Base-by-base conservation (phyloP, 495 filamentous ascomycete genomes). In the Aspergillus avenaceus region DNA sequence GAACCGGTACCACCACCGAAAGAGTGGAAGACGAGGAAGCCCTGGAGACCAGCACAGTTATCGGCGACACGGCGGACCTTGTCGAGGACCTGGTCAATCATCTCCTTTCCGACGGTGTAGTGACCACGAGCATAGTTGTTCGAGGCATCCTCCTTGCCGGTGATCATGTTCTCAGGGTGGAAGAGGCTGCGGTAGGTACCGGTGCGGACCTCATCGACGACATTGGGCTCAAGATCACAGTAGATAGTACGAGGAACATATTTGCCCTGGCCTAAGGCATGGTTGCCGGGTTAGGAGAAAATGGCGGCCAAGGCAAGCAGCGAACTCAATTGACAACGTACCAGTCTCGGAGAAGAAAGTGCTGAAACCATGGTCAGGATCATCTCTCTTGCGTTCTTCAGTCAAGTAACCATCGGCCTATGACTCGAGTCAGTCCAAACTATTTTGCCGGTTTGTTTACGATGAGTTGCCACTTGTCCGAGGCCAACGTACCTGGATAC, bases 321-420 rank as follows among this genome's bases (percentile, higher is more conserved):
- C 18, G 25, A 14, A 26, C n/a, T n/a, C n/a, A n/a, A n/a, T n/a
- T n/a, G 23, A 41, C 41, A 29, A 58, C 61, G 55, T 88, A 97
- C 93, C 93, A 60, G 93, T 98, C 80, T 98, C 93, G 53, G 95
- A 97, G 82, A 98, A 98, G 84, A 98, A 98, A 67, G 93, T 97
- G 83, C 90, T 96, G 80, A 98, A 98, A 49, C 93, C 93, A 61
- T 96, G 90, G 70, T 97, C 95, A 56, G 90, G 89, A 50, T 96
- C 88, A 63, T 82, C 81, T 76, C 93, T 91, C 77, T 97, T 96
- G 76, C 91, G 90, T 78, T 98, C 95, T 69, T 97, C 92, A 60
- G 92, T 97, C 73, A 98, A 83, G 76, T 88, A 96, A 72, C 93
- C 93, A 84, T 98, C 93, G 62, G 93, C 91, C 93, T 98, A 76